A percentile compares a stretch with the other conserved stretches of the same genome.
Evolutionary conservation across 768 basidiomycete species (phyloP).

Genomic region (Hygrophoropsis aurantiaca): DNA sequence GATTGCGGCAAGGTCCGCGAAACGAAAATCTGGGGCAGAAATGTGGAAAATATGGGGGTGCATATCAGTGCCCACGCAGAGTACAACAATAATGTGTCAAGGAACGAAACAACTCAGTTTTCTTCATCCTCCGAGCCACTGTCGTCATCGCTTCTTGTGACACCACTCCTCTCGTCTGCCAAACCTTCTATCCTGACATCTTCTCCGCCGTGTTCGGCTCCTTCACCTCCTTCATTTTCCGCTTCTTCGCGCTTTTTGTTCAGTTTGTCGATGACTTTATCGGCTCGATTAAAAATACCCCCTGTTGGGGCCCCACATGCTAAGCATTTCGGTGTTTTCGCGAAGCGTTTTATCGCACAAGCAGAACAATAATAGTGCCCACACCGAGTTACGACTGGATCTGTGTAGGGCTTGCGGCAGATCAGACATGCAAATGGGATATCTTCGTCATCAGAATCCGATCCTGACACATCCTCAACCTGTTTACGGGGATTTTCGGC

Average conservation of each 20-base stretch:
- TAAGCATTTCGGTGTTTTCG: slow-evolving; percentile 92
- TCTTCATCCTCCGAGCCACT: slow-evolving; percentile 31
- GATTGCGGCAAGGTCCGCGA: too few species aligned
- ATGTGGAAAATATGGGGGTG: too few species aligned
- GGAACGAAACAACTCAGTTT: slow-evolving; percentile 17
- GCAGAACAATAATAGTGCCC: slow-evolving; percentile 95
- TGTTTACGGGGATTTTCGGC: slow-evolving; percentile 73
- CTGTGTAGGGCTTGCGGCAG: slow-evolving; percentile 91
- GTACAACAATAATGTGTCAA: slow-evolving; percentile 7
- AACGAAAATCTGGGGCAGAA: too few species aligned
- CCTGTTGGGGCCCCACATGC: slow-evolving; percentile 92
- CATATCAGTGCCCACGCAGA: neutral
- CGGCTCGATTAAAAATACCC: slow-evolving; percentile 95
- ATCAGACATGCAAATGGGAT: slow-evolving; percentile 98
- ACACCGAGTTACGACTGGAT: slow-evolving; percentile 94
- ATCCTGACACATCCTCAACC: slow-evolving; percentile 59
- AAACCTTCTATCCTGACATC: slow-evolving; percentile 65
- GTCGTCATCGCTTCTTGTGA: slow-evolving; percentile 22
- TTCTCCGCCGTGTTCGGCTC: slow-evolving; percentile 36
- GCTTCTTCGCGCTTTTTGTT: slow-evolving; percentile 68
- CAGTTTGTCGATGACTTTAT: slow-evolving; percentile 87
- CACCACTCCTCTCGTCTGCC: slow-evolving; percentile 21
- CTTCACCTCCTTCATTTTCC: slow-evolving; percentile 49
- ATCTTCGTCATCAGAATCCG: slow-evolving; percentile 79
- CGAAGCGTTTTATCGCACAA: slow-evolving; percentile 93